Base-by-base conservation (phyloP, 352 stramenopile species). In the Paralagenidium karlingii region DNA sequence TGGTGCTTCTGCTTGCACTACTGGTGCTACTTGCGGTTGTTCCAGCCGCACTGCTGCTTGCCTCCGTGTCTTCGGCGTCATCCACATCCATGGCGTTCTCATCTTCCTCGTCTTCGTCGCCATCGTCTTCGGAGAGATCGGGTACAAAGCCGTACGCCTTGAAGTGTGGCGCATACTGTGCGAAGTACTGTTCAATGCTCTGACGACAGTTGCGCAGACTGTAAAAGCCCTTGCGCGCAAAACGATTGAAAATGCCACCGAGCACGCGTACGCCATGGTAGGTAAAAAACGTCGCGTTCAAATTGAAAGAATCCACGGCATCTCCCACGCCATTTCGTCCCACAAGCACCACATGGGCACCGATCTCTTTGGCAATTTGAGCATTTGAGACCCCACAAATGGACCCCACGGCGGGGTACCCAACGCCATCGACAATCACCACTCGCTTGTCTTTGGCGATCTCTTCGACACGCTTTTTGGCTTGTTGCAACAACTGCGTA, bases 251-350 rank as follows among this genome's bases (percentile, higher is more conserved):
- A 43, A 99, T 82, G 22, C 67, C 83, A 19, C 95, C 95, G n/a
- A 99, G 62, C 13, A 99, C 94, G 12, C 74, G 69, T 2, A 98
- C 87, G 20, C 79, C 60, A 20, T 70, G 54, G 33, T 68, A 63
- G 48, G 94, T 67, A 55, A 99, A 98, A 53, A 97, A 98, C 5
- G 63, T 82, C 13, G 92, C 89, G 58, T 98, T 98, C 20, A 98
- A 50, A 51, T 98, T 98, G 63, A 96, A 98, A 21, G 85, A 96
- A 60, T 99, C 95, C 7, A 99, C 82, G 0, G 95, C 94, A 60
- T 96, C 88, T 7, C 95, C 95, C 8, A 99, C 94, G n/a, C 94
- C 94, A 40, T 70, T 82, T 50, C 94, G 96, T 11, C 93, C 94
- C 8, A 99, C 88, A 12, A 99, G 56, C 19, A 99, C 54, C 3